phyloP scores from a whole-genome alignment of 2,329 filamentous ascomycete genomes.

The Metarhizium anisopliae region DNA sequence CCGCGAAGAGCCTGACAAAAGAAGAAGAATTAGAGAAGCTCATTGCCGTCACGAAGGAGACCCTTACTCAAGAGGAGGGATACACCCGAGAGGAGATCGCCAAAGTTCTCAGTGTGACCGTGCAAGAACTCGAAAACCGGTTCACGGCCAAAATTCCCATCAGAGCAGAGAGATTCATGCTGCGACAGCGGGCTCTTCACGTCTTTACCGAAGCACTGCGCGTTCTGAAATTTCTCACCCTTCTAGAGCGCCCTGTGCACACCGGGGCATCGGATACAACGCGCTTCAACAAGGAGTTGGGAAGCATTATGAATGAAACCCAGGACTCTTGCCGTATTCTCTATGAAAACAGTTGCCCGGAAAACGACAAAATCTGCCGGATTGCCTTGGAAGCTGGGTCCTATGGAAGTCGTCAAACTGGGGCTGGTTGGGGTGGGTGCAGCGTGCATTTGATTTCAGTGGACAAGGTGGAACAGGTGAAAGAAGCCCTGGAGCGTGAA shows the following conservation, averaged over 20 bases:
- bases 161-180: constrained; percentile 76
- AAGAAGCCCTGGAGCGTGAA: constrained; percentile 64
- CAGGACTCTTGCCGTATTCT: constrained; percentile 78
- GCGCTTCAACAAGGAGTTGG: constrained; percentile 59
- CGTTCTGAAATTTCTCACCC: constrained; percentile 71
- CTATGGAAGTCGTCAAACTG: constrained; percentile 79
- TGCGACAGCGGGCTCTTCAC: constrained; percentile 80
- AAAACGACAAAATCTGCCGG: constrained; percentile 81
- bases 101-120: constrained; percentile 56
- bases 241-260: constrained; percentile 51
- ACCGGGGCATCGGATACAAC: constrained; percentile 40
- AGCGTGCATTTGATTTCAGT: constrained; percentile 86
- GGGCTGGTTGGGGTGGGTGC: constrained; percentile 95
- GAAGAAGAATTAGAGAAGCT: constrained; percentile 66
- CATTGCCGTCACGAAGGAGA: constrained; percentile 57
- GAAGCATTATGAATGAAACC: constrained; percentile 78
- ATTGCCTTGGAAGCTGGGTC: constrained; percentile 72
- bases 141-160: constrained; percentile 88
- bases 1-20: constrained; percentile 34
- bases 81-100: constrained; percentile 87
- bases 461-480: constrained; percentile 71
- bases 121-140: constrained; percentile 61
- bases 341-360: constrained; percentile 87
- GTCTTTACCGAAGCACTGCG: constrained; percentile 85
- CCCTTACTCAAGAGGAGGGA: constrained; percentile 69